Base-by-base conservation (phyloP, 345 rosid genomes). In the Gynandropsis gynandra region DNA sequence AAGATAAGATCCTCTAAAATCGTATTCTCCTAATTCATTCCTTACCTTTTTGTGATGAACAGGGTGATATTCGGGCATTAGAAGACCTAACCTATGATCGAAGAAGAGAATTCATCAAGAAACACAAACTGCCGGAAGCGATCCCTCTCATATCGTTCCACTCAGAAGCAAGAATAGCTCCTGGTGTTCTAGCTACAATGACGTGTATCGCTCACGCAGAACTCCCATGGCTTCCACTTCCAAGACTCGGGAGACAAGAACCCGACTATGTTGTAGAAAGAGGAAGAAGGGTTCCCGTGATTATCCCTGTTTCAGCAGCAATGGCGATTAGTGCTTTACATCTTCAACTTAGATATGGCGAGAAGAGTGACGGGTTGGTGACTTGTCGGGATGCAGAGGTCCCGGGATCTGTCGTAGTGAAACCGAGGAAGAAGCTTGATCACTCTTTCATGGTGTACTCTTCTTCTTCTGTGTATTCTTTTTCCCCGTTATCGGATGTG, bases 371-470 rank as follows among this genome's bases (percentile, higher is more conserved):
- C 3, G 83, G 87, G 11, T 18, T 80, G 15, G 87, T 83, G 27
- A 74, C 83, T 0, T 71, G 85, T 48, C 64, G 85, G 1, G 87
- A 83, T 14, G 85, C 81, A 8, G 80, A 78, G 62, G 85, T 80
- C 61, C 87, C 93, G 0, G 83, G 83, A 20, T 83, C 93, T 0
- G 74, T 76, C 1, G 74, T 76, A 2, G 76, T 83, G 18, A 73
- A 72, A 54, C 75, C 82, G 4, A 57, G 74, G 41, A 54, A 17
- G 59, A 83, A 80, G 65, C 80, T 80, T 4, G 80, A 80, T 50
- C 93, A 80, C 54, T 74, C 71, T 4, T 76, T 78, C 83, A 78
- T 83, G 87, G 93, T 83, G 42, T 80, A 76, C 64, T 66, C 82
- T 21, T 72, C 83, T 0, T 1, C 36, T 32, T 69, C 62, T 39